Evolutionary conservation across 2,329 filamentous ascomycete genomes (phyloP).

Genomic region (Colletotrichum nymphaeae): DNA sequence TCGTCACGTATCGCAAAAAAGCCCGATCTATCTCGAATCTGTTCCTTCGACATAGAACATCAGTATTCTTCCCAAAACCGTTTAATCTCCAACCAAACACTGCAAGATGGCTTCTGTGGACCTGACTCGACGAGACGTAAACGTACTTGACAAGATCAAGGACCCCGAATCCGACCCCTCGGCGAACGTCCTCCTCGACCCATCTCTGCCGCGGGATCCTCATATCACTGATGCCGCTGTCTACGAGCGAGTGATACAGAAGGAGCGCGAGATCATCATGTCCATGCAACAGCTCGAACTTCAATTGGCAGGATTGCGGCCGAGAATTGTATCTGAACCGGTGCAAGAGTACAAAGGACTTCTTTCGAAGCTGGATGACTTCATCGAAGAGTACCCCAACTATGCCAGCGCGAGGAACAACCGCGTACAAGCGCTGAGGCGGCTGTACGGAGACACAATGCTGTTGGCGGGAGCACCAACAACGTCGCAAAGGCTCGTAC

Average conservation of each 20-base stretch:
- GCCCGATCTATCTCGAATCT: not conserved
- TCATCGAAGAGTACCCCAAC: constrained; percentile 68
- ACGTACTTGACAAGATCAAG: constrained; percentile 74
- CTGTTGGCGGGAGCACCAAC: constrained; percentile 55
- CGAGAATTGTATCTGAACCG: constrained; percentile 50
- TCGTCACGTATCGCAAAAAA: not conserved
- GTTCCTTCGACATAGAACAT: not conserved
- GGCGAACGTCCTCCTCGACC: constrained; percentile 64
- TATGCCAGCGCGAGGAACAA: constrained; percentile 84
- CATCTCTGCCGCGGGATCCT: constrained; percentile 67
- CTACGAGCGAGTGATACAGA: constrained; percentile 62
- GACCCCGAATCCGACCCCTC: constrained; percentile 73
- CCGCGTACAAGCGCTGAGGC: constrained; percentile 73
- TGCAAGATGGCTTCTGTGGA: constrained; percentile 58
- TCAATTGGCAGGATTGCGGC: constrained; percentile 57
- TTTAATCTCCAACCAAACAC: not conserved
- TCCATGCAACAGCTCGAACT: constrained; percentile 67
- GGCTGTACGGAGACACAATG: constrained; percentile 71
- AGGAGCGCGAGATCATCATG: constrained; percentile 65
- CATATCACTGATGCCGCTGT: constrained; percentile 61
- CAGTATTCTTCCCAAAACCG: not conserved
- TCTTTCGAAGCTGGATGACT: constrained; percentile 60
- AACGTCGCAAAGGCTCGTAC: constrained; percentile 54
- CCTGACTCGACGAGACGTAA: constrained; percentile 69
- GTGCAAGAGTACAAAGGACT: constrained; percentile 59